Base-by-base conservation (phyloP, 768 basidiomycete genomes). In the Asterophora parasitica region DNA sequence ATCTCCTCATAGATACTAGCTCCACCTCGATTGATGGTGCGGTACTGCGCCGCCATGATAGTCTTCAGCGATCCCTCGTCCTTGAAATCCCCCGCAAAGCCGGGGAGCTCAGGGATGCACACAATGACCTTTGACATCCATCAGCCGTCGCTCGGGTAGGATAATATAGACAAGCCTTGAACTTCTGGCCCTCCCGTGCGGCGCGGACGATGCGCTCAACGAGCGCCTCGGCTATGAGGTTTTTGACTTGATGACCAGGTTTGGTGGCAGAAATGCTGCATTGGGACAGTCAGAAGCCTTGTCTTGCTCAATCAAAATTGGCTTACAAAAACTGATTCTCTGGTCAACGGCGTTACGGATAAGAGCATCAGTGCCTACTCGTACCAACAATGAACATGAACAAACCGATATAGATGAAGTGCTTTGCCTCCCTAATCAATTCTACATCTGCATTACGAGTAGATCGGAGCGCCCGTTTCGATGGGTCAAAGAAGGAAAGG, bases 361-460 rank as follows among this genome's bases (percentile, higher is more conserved):
- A 11, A 15, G 73, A 57, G 20, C 23, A 3, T 20, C 30, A 37
- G 46, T 31, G 47, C 40, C 9, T 15, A 7, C 26, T 12, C 16
- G 1, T n/a, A n/a, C n/a, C 8, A 23, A 4, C 5, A 12, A 19
- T 8, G 4, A 43, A 26, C 3, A 16, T 39, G 13, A 30, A 68
- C 83, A 6, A 61, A 87, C 87, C 92, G 52, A 99, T 95, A 65
- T 92, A 95, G 51, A 97, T 90, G 65, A 78, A 93, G 61, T 96
- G 89, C 52, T 82, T 81, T 0, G 92, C 79, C 59, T 95, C 87
- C 16, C 74, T 65, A 60, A 99, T 99, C 53, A 95, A 56, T 55
- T 89, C 72, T 34, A 81, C 75, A 60, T 93, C 90, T 87, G 56
- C 39, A 27, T 23, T 23, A 3, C 23, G 23, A 23, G 23, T 23